Evolutionary conservation across 345 rosid genomes (phyloP).

Genomic region (Hypericum perforatum): DNA sequence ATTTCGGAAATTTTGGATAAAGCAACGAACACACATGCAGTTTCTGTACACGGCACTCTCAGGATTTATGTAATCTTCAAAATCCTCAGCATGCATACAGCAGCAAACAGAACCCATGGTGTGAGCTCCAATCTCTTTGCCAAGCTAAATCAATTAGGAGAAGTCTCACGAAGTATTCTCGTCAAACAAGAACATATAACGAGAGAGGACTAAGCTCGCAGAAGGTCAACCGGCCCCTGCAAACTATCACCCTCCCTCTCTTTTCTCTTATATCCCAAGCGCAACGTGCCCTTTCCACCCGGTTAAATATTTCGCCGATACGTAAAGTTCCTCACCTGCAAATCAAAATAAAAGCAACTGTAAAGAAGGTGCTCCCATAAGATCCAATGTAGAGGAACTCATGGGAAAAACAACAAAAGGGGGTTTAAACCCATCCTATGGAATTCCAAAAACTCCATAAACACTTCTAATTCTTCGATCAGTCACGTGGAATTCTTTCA

Average conservation of each 20-base stretch:
- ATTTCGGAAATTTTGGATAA: conserved; percentile 59
- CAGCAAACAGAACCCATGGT: conserved; percentile 87
- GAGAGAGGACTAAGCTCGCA: conserved; percentile 52
- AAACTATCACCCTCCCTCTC: conserved; percentile 48
- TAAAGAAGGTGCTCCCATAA: conserved; percentile 1
- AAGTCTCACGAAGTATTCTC: conserved; percentile 16
- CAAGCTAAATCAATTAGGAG: conserved; percentile 7
- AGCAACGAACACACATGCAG: conserved; percentile 72
- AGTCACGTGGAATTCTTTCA: too few species aligned
- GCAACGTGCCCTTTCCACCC: conserved; percentile 8
- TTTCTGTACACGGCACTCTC: conserved; percentile 61
- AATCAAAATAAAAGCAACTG: conserved; percentile 8
- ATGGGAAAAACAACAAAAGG: too few species aligned
- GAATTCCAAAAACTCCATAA: too few species aligned
- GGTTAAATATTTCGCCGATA: conserved; percentile 10
- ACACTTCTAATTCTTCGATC: too few species aligned
- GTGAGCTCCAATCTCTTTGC: conserved; percentile 24
- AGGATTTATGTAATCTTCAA: conserved; percentile 73
- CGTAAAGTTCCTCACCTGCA: conserved; percentile 27
- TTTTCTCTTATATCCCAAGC: conserved; percentile 14
- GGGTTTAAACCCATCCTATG: too few species aligned
- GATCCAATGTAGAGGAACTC: conserved; percentile 8
- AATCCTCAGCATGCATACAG: conserved; percentile 59
- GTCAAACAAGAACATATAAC: conserved; percentile 4
- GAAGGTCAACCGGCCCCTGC: conserved; percentile 32